These are phyloP conservation scores for Linnemannia elongata DNA, from an alignment of 192 early-diverging fungal genomes.

Conservation along the genomic window DNA sequence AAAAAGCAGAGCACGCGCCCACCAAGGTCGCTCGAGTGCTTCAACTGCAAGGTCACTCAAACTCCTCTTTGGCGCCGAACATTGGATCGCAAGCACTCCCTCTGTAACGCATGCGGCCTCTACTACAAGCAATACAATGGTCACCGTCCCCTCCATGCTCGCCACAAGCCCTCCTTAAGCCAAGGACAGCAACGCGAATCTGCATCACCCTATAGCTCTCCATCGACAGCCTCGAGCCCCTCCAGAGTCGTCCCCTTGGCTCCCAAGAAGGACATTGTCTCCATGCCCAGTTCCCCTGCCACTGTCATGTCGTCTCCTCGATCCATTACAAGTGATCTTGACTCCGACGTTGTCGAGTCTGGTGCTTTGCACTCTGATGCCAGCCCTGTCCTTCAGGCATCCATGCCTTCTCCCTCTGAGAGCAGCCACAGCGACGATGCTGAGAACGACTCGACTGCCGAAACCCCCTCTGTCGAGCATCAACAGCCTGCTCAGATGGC, in stretches of 20 bases:
- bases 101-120: slow-evolving; percentile 95
- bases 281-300: slow-evolving; percentile 12
- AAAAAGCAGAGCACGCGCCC: slow-evolving; percentile 56
- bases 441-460: neutral
- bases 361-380: neutral
- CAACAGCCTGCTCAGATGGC: neutral
- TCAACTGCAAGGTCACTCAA: slow-evolving; percentile 86
- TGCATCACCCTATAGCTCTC: slow-evolving; percentile 26
- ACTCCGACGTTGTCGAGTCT: slow-evolving; percentile 5
- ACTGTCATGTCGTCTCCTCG: slow-evolving; percentile 16
- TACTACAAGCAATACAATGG: slow-evolving; percentile 92
- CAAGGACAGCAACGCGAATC: slow-evolving; percentile 29
- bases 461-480: neutral
- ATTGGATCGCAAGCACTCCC: slow-evolving; percentile 80
- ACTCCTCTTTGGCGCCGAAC: slow-evolving; percentile 92
- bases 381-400: neutral
- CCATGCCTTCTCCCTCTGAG: neutral
- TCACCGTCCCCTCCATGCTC: slow-evolving; percentile 78
- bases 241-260: slow-evolving; percentile 14
- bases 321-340: slow-evolving; percentile 21
- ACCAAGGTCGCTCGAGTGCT: slow-evolving; percentile 68
- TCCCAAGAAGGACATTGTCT: slow-evolving; percentile 19
- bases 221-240: neutral
- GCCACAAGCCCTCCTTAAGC: slow-evolving; percentile 53
- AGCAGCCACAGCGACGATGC: neutral